These are phyloP conservation scores for Pestalotiopsis sp. DNA, from an alignment of 2,329 filamentous ascomycete species.

Conservation along the genomic window DNA sequence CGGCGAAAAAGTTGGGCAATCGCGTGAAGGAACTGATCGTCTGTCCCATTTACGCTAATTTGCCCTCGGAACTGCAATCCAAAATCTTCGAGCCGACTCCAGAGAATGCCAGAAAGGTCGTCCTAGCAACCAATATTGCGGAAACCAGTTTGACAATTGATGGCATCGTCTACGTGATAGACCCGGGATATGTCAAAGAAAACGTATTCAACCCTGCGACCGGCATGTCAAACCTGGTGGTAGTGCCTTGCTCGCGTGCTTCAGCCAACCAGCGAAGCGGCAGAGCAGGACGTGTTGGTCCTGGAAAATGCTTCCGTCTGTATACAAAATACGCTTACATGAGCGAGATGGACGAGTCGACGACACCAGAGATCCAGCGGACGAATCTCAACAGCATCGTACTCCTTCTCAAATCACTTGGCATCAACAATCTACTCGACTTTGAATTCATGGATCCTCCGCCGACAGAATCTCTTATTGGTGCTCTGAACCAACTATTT, in stretches of 20 bases:
- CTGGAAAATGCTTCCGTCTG: slow-evolving; percentile 89
- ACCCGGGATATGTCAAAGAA: slow-evolving; percentile 93
- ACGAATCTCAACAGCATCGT: slow-evolving; percentile 85
- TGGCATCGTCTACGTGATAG: slow-evolving; percentile 93
- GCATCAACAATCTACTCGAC: slow-evolving; percentile 87
- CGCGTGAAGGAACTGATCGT: slow-evolving; percentile 86
- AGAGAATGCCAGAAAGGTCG: slow-evolving; percentile 81
- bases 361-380: slow-evolving; percentile 89
- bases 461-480: slow-evolving; percentile 84
- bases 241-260: slow-evolving; percentile 87
- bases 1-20: slow-evolving; percentile 79
- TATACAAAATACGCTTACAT: slow-evolving; percentile 94
- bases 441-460: slow-evolving; percentile 98
- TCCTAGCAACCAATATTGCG: slow-evolving; percentile 94
- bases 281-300: slow-evolving; percentile 86
- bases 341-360: slow-evolving; percentile 91
- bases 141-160: slow-evolving; percentile 96
- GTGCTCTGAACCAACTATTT: slow-evolving; percentile 87
- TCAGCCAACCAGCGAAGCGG: slow-evolving; percentile 92
- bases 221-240: slow-evolving; percentile 88
- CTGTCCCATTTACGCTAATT: slow-evolving; percentile 90
- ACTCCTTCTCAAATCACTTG: slow-evolving; percentile 82
- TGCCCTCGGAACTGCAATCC: slow-evolving; percentile 85
- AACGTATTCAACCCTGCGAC: slow-evolving; percentile 90
- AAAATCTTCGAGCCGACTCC: slow-evolving; percentile 96